A percentile compares a stretch with the other conserved stretches of the same genome.
Conservation (phyloP, 192 early-diverging fungal species). For the Glomus cerebriforme region DNA sequence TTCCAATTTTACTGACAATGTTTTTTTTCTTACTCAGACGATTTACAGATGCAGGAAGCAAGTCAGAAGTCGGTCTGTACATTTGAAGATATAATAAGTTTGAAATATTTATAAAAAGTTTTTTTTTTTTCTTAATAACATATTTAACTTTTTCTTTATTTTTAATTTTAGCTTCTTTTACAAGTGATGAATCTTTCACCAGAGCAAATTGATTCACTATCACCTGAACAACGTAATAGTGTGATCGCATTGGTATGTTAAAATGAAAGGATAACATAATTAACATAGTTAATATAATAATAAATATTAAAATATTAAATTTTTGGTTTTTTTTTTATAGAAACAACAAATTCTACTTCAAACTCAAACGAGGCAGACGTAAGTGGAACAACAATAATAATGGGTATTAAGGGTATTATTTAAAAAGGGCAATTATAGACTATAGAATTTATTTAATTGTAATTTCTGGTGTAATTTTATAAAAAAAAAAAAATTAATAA, state of each 20-base stretch:
- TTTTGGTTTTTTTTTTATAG: not conserved
- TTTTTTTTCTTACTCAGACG: not conserved
- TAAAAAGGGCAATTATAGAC: not conserved
- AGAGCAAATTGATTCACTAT: constrained; percentile 24
- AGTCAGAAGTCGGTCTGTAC: not conserved
- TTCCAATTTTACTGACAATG: not conserved
- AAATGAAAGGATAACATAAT: no score
- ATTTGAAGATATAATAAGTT: not conserved
- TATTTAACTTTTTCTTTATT: not conserved
- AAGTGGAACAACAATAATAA: constrained; percentile 4
- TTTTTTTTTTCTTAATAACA: not conserved
- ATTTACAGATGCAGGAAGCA: constrained; percentile 16
- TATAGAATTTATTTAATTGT: not conserved
- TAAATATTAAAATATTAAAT: no score
- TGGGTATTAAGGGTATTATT: not conserved
- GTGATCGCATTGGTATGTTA: not conserved
- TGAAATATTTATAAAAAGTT: not conserved
- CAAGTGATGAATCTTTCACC: constrained; percentile 23
- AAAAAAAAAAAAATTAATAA: not conserved
- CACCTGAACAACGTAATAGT: constrained; percentile 22
- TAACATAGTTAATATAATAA: no score
- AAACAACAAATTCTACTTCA: constrained; percentile 14
- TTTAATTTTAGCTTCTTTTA: constrained; percentile 16
- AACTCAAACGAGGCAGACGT: constrained; percentile 12
- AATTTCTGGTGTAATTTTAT: not conserved